phyloP scores from a whole-genome alignment of 208 protist species.

The Crithidia mellificae region DNA sequence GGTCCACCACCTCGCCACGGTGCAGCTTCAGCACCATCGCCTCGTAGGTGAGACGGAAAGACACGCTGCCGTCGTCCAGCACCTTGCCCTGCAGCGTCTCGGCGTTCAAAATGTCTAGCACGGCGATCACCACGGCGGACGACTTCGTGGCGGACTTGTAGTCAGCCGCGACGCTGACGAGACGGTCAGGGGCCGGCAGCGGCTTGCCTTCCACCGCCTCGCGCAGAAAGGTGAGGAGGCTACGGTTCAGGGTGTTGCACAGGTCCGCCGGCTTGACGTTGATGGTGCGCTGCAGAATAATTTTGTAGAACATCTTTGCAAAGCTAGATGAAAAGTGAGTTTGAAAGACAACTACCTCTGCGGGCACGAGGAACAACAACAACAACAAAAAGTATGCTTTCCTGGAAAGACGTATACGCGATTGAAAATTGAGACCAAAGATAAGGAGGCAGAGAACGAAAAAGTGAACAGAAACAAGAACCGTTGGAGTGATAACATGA shows the following conservation, averaged over 20 bases:
- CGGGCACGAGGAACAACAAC: too few relatives aligned
- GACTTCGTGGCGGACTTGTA: conserved; percentile 53
- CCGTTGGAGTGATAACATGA: too few relatives aligned
- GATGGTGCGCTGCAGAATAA: conserved; percentile 73
- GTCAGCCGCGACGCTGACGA: conserved; percentile 33
- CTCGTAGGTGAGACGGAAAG: conserved; percentile 78
- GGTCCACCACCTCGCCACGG: conserved; percentile 82
- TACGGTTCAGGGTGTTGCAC: conserved; percentile 63
- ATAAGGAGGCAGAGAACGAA: too few relatives aligned
- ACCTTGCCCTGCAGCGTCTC: conserved; percentile 74
- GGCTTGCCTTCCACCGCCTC: conserved; percentile 74
- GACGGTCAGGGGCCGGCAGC: conserved; percentile 55
- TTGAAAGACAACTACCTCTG: too few relatives aligned
- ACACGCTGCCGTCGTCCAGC: conserved; percentile 76
- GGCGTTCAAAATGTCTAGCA: conserved; percentile 78
- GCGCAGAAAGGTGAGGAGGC: conserved; percentile 67
- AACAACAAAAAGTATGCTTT: too few relatives aligned
- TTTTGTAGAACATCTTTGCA: conserved; percentile 80
- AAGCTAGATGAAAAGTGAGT: too few relatives aligned
- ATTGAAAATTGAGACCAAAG: too few relatives aligned
- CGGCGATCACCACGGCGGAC: conserved; percentile 75
- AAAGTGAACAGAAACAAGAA: too few relatives aligned
- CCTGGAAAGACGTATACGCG: too few relatives aligned
- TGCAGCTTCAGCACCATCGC: conserved; percentile 84
- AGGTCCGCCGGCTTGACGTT: conserved; percentile 67